phyloP scores from a whole-genome alignment of 2,329 filamentous ascomycete species.

The Colletotrichum simmondsii region DNA sequence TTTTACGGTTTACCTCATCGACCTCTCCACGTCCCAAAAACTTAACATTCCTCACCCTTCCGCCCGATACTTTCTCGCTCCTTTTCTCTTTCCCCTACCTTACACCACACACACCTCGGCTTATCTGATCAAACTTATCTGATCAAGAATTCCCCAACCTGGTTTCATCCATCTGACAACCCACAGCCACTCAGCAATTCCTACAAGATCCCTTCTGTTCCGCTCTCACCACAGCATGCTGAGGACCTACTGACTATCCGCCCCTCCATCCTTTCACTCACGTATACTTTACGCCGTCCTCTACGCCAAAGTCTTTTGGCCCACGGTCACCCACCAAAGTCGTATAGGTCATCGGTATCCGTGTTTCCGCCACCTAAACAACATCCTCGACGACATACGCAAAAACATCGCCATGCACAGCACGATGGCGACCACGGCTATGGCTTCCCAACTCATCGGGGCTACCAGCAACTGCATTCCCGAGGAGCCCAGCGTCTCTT shows the following conservation, averaged over 20 bases:
- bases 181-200: not conserved
- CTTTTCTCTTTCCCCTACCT: not conserved
- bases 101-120: not conserved
- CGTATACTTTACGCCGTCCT: slow-evolving; percentile 24
- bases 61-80: not conserved
- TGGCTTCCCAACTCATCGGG: slow-evolving; percentile 52
- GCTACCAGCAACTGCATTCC: slow-evolving; percentile 55
- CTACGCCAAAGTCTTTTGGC: not conserved
- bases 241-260: slow-evolving; percentile 28
- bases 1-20: slow-evolving; percentile 15
- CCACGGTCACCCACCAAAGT: slow-evolving; percentile 14
- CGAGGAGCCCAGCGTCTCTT: slow-evolving; percentile 57
- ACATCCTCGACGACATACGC: slow-evolving; percentile 4
- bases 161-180: slow-evolving; percentile 17
- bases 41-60: not conserved
- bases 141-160: slow-evolving; percentile 24
- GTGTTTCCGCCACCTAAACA: slow-evolving; percentile 9
- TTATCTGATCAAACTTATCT: slow-evolving; percentile 34
- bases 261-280: slow-evolving; percentile 17
- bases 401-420: slow-evolving; percentile 19
- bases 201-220: not conserved
- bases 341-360: slow-evolving; percentile 1
- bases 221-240: slow-evolving; percentile 18
- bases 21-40: slow-evolving; percentile 20
- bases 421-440: slow-evolving; percentile 46